Conservation (phyloP, 192 early-diverging fungal genomes). For the Coemansia sp. region DNA sequence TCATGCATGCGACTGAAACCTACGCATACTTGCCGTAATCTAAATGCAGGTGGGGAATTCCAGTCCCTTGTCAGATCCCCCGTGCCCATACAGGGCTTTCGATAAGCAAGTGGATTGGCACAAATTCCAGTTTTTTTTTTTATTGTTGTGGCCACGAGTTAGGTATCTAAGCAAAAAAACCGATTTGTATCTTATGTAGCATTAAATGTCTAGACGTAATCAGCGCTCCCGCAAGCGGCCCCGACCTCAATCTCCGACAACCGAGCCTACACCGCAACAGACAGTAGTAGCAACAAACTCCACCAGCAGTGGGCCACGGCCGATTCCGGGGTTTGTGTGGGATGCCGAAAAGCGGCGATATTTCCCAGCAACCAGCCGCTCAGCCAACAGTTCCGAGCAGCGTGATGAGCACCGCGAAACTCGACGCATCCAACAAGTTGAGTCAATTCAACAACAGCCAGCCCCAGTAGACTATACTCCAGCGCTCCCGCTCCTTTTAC, state of each 20-base stretch:
- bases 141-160: neutral
- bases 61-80: no score
- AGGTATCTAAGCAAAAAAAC: no score
- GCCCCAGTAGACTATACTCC: neutral
- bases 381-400: slow-evolving; percentile 23
- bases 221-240: slow-evolving; percentile 13
- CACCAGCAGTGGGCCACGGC: neutral
- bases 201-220: neutral
- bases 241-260: slow-evolving; percentile 5
- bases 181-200: neutral
- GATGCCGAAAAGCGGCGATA: slow-evolving; percentile 42
- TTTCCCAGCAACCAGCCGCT: slow-evolving; percentile 36
- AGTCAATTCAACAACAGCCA: neutral
- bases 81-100: no score
- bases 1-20: no score
- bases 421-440: slow-evolving; percentile 6
- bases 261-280: neutral
- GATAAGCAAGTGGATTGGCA: no score
- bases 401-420: slow-evolving; percentile 27
- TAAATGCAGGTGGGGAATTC: no score
- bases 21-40: no score
- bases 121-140: no score
- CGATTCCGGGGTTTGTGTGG: slow-evolving; percentile 50
- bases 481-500: slow-evolving; percentile 16
- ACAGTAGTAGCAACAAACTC: neutral